Percentiles rank a stretch among this genome's conserved stretches.
These are phyloP conservation scores for Avena eriantha DNA, from an alignment of 176 grass and related monocot species.

Conservation along the genomic window DNA sequence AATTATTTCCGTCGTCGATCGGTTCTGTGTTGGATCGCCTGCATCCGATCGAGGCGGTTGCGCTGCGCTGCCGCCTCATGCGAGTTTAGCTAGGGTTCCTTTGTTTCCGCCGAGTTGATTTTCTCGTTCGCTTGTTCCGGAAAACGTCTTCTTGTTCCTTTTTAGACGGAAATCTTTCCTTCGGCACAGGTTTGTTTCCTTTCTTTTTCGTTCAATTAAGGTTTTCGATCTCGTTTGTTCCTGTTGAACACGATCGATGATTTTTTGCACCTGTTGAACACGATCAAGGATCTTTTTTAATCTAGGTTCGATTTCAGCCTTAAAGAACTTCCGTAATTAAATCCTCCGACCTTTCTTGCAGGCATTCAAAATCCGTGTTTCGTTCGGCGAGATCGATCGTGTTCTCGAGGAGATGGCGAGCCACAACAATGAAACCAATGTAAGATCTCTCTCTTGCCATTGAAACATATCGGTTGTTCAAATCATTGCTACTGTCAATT, in stretches of 20 bases:
- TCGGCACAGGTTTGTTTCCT: background rate
- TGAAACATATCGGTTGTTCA: background rate
- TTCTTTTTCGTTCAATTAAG: background rate
- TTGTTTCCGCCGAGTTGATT: background rate
- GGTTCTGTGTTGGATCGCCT: background rate
- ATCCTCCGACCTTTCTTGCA: background rate
- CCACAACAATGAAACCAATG: constrained; percentile 23
- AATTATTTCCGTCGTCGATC: background rate
- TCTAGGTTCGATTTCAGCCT: background rate
- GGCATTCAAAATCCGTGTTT: background rate
- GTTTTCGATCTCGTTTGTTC: background rate
- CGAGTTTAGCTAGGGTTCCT: background rate
- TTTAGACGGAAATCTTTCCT: background rate
- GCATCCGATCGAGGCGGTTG: background rate
- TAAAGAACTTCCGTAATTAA: background rate
- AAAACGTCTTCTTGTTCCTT: background rate
- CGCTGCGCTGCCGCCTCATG: background rate
- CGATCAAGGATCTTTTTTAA: background rate
- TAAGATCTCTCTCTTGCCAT: constrained; percentile 8
- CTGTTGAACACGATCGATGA: background rate
- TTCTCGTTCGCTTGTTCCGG: background rate
- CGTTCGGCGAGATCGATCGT: background rate
- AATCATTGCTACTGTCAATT: background rate
- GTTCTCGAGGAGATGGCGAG: constrained; percentile 20
- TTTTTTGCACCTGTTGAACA: background rate